These are phyloP conservation scores for Pythium phragmiticola DNA, from an alignment of 352 stramenopile species.

Conservation along the genomic window DNA sequence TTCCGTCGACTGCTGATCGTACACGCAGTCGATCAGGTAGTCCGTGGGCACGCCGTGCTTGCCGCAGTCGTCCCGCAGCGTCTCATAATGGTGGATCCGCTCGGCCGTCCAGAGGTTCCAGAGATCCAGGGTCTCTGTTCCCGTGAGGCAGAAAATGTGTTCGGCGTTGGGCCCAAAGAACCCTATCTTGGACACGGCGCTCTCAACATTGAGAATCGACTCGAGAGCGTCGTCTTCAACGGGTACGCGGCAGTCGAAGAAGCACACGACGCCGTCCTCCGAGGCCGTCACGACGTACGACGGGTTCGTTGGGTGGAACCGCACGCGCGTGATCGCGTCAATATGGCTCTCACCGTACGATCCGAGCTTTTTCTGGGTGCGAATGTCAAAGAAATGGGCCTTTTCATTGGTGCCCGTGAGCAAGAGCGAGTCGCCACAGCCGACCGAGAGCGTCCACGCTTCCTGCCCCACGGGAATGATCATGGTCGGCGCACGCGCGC, in stretches of 20 bases:
- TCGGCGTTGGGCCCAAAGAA: conserved; percentile 85
- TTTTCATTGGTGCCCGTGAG: conserved; percentile 72
- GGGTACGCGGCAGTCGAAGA: conserved; percentile 83
- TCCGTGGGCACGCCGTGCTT: conserved; percentile 60
- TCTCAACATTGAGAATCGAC: conserved; percentile 90
- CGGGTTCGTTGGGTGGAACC: conserved; percentile 77
- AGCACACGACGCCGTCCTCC: conserved; percentile 90
- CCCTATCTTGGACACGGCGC: conserved; percentile 79
- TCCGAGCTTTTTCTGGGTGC: conserved; percentile 59
- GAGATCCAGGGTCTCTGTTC: conserved; percentile 87
- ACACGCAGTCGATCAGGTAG: conserved; percentile 88
- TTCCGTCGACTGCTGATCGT: conserved; percentile 65
- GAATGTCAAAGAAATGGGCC: conserved; percentile 81
- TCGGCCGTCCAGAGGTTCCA: conserved; percentile 88
- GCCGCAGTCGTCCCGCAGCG: conserved; percentile 75
- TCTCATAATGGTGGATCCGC: conserved; percentile 77
- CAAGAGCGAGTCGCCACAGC: conserved; percentile 73
- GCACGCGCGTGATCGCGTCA: conserved; percentile 86
- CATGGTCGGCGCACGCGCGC: conserved; percentile 53
- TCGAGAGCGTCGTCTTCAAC: conserved; percentile 88
- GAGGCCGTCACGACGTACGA: conserved; percentile 87
- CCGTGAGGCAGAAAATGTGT: conserved; percentile 85
- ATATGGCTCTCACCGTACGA: conserved; percentile 89
- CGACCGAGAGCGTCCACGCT: conserved; percentile 81
- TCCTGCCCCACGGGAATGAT: conserved; percentile 61